Base-by-base conservation (phyloP, 2,329 filamentous ascomycete genomes). In the Intubia oerlemansii region DNA sequence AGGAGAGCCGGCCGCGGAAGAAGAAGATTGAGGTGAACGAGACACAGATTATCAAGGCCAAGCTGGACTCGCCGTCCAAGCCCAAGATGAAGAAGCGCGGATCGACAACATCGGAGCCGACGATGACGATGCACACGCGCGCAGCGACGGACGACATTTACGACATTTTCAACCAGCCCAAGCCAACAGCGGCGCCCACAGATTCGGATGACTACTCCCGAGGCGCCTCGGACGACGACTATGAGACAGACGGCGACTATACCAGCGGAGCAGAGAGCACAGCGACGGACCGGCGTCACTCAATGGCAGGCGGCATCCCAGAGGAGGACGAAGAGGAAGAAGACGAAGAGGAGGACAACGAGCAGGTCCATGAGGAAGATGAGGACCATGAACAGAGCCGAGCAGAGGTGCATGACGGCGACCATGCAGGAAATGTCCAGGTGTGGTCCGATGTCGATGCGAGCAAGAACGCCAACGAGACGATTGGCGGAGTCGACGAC, bases 71-170 rank as follows among this genome's bases (percentile, higher is more conserved):
- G 2, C 85, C 84, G 0, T 78, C 78, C 1, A 67, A 72, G n/a
- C 71, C 70, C 4, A 95, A 90, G 49, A 62, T 85, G 31, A 76
- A 73, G 38, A 79, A 79, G 48, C 88, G 77, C 47, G 72, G 71
- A 31, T 29, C 28, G 3, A 41, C n/a, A n/a, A n/a, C 39, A 38
- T 56, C 62, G 29, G 85, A 95, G 49, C 79, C 84, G n/a, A 98
- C 88, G 2, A 93, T 98, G 84, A 98, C 88, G 1, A 67, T 98
- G 38, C 82, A 95, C 45, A 98, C 88, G 10, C 79, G 69, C 41
- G 85, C 88, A 38, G 88, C 88, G 5, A 93, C 85, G 36, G 84
- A 95, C 41, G 88, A 98, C 41, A 93, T 98, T 29, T 95, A 95
- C 43, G 82, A 82, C 33, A 80, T 98, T 27, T 98, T 95, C 52